phyloP scores from a whole-genome alignment of 1,139 yeast genomes.

The Candida freyschussii region DNA sequence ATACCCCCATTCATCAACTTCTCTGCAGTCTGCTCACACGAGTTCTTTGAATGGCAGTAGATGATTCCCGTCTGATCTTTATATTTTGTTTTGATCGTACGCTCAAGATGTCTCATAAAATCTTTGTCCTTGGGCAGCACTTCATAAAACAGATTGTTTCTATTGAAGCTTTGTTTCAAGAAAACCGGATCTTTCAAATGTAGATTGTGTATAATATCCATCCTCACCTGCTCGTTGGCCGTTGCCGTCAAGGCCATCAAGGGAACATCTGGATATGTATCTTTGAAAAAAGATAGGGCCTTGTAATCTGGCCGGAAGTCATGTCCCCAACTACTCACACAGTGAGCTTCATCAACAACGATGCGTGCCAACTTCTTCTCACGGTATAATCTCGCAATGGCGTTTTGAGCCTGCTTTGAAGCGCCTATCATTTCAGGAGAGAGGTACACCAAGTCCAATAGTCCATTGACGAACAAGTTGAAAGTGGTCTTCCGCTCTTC shows the following conservation, averaged over 20 bases:
- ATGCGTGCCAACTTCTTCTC: slow-evolving; percentile 67
- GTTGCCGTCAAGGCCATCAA: slow-evolving; percentile 97
- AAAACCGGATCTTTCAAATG: slow-evolving; percentile 42
- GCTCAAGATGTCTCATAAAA: slow-evolving; percentile 56
- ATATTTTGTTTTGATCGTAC: slow-evolving; percentile 48
- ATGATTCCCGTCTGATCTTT: slow-evolving; percentile 75
- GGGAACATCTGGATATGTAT: slow-evolving; percentile 73
- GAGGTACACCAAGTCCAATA: slow-evolving; percentile 71
- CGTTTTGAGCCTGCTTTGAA: slow-evolving; percentile 63
- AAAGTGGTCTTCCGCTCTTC: slow-evolving; percentile 64
- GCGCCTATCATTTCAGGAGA: slow-evolving; percentile 95
- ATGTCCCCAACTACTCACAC: slow-evolving; percentile 99
- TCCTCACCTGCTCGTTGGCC: slow-evolving; percentile 85
- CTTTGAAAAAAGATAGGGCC: slow-evolving; percentile 67
- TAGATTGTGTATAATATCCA: slow-evolving; percentile 78
- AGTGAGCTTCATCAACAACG: slow-evolving; percentile 97
- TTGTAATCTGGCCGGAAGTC: slow-evolving; percentile 97
- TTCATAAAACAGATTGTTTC: slow-evolving; percentile 80
- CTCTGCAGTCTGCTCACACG: slow-evolving; percentile 79
- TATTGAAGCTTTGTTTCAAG: slow-evolving; percentile 73
- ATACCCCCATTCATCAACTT: slow-evolving; percentile 58
- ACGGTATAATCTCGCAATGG: slow-evolving; percentile 53
- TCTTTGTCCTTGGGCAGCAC: slow-evolving; percentile 60
- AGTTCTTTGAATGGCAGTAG: slow-evolving; percentile 84
- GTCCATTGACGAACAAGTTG: slow-evolving; percentile 58